Conservation (phyloP, 495 filamentous ascomycete genomes). For the Daldinia decipiens region DNA sequence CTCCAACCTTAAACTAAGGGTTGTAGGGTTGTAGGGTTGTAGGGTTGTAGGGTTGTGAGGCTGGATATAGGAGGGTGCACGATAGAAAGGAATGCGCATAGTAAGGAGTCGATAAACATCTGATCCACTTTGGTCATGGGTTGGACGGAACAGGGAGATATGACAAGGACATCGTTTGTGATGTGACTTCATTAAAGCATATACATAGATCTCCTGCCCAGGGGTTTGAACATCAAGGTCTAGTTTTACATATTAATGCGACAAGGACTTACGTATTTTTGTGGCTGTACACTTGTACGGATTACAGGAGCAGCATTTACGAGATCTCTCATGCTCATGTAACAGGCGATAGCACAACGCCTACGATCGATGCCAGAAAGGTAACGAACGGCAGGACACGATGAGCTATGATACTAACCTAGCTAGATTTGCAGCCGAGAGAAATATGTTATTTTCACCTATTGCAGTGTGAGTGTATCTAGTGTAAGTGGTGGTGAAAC, state of each 20-base stretch:
- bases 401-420: background rate
- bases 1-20: conserved; percentile 22
- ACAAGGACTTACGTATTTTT: conserved; percentile 23
- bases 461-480: conserved; percentile 8
- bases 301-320: background rate
- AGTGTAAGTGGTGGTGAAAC: conserved; percentile 39
- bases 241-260: conserved; percentile 43
- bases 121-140: conserved; percentile 41
- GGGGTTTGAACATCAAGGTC: conserved; percentile 34
- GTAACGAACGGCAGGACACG: conserved; percentile 2
- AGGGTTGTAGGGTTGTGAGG: conserved; percentile 32
- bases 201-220: conserved; percentile 39
- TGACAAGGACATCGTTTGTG: conserved; percentile 20
- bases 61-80: conserved; percentile 32
- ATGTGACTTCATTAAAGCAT: conserved; percentile 41
- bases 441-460: conserved; percentile 16
- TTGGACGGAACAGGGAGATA: conserved; percentile 34
- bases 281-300: conserved; percentile 2
- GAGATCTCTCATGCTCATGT: background rate
- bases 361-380: background rate
- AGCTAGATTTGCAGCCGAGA: background rate
- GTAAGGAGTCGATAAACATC: conserved; percentile 42
- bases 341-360: background rate
- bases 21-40: conserved; percentile 24
- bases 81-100: conserved; percentile 35